Percentiles rank a stretch among this genome's conserved stretches.
phyloP scores from a whole-genome alignment of 805 yeast genomes.

The Kuraishia floccosa region DNA sequence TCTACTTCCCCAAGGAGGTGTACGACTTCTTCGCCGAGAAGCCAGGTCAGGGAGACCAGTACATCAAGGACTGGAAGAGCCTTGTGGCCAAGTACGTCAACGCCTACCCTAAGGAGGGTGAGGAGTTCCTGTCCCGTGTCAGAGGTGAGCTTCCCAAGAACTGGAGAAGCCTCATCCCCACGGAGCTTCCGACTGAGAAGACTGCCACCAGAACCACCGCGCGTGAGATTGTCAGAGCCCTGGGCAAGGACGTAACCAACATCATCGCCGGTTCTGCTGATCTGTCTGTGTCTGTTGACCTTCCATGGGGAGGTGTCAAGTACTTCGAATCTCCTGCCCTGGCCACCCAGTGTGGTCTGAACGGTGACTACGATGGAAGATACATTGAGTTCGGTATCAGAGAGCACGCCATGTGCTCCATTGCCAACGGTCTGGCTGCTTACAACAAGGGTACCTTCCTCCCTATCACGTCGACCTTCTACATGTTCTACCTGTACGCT shows the following conservation, averaged over 20 bases:
- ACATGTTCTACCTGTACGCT: conserved; percentile 30
- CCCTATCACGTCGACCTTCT: conserved; percentile 20
- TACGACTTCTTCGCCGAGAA: conserved; percentile 16
- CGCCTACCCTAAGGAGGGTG: conserved; percentile 16
- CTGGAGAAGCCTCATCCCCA: conserved; percentile 16
- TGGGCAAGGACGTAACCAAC: conserved; percentile 13
- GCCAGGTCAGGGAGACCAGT: conserved; percentile 11
- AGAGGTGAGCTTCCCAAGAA: conserved; percentile 15
- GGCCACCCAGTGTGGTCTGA: conserved; percentile 13
- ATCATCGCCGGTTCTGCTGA: conserved; percentile 26
- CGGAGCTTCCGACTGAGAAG: conserved; percentile 7
- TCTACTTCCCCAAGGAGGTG: conserved; percentile 15
- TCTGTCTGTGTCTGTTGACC: conserved; percentile 19
- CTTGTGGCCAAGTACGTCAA: conserved; percentile 10
- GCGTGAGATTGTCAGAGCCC: conserved; percentile 14
- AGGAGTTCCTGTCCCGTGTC: conserved; percentile 14
- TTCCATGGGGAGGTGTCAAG: conserved; percentile 16
- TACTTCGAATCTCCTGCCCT: conserved; percentile 19
- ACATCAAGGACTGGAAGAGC: conserved; percentile 14
- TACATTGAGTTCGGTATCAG: conserved; percentile 21
- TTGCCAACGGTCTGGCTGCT: conserved; percentile 21
- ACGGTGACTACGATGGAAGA: conserved; percentile 18
- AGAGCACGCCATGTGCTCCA: conserved; percentile 22
- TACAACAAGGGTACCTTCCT: conserved; percentile 20
- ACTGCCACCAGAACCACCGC: conserved; percentile 18